Conservation (phyloP, 202 grass and related monocot species). For the Schoenoplectus triqueter region DNA sequence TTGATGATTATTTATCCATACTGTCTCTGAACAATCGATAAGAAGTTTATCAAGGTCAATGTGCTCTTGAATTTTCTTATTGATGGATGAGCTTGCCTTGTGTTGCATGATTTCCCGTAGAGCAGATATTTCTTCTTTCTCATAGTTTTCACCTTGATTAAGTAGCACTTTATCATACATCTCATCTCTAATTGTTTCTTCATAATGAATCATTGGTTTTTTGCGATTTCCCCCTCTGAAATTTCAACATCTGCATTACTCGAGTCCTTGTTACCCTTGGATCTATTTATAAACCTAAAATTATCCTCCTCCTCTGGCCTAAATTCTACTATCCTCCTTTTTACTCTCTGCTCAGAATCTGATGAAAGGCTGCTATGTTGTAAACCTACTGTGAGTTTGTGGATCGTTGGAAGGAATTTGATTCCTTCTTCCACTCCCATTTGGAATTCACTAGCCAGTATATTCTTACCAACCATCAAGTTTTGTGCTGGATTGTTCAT, state of each 20-base stretch:
- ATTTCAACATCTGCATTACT: neutral
- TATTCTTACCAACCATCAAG: neutral
- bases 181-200: slow-evolving; percentile 27
- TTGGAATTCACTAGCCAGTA: slow-evolving; percentile 18
- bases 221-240: slow-evolving; percentile 19
- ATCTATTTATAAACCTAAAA: neutral
- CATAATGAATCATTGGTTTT: slow-evolving; percentile 6
- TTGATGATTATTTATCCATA: slow-evolving; percentile 17
- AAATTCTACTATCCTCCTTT: neutral
- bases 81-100: neutral
- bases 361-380: slow-evolving; percentile 5
- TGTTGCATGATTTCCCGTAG: slow-evolving; percentile 31
- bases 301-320: slow-evolving; percentile 1
- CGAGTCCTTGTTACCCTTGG: neutral
- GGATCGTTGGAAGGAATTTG: slow-evolving; percentile 29
- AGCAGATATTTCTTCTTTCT: slow-evolving; percentile 31
- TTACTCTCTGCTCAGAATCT: neutral
- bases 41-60: slow-evolving; percentile 25
- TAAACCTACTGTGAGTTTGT: neutral
- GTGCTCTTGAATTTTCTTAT: neutral
- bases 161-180: slow-evolving; percentile 31
- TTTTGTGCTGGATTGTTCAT: neutral
- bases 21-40: slow-evolving; percentile 29
- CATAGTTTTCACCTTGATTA: slow-evolving; percentile 10
- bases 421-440: slow-evolving; percentile 34